These are phyloP conservation scores for Daldinia concentrica DNA, from an alignment of 495 filamentous ascomycete species.

Conservation along the genomic window DNA sequence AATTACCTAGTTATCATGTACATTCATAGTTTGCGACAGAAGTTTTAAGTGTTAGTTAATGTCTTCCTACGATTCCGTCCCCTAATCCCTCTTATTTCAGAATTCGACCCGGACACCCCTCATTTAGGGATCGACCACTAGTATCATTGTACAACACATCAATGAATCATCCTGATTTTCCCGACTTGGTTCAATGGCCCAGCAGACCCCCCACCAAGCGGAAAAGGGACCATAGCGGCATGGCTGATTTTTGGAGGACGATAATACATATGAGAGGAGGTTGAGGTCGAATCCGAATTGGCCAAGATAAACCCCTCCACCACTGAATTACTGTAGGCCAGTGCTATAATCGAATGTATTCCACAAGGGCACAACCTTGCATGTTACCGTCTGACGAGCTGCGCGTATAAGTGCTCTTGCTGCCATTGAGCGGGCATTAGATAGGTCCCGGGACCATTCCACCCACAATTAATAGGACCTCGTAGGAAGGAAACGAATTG, in stretches of 20 bases:
- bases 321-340: conserved; percentile 11
- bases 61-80: conserved; percentile 16
- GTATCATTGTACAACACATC: conserved; percentile 43
- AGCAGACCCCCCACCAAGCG: conserved; percentile 32
- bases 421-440: conserved; percentile 34
- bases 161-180: conserved; percentile 44
- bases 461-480: conserved; percentile 23
- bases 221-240: conserved; percentile 33
- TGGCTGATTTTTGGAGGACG: conserved; percentile 14
- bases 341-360: conserved; percentile 23
- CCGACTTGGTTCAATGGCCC: conserved; percentile 39
- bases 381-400: conserved; percentile 35
- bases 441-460: conserved; percentile 13
- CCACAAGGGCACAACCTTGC: conserved; percentile 29
- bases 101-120: conserved; percentile 40
- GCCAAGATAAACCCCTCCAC: conserved; percentile 27
- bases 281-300: conserved; percentile 28
- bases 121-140: conserved; percentile 41
- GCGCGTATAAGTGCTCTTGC: conserved; percentile 19
- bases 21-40: not conserved
- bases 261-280: conserved; percentile 5
- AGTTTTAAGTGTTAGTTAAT: not conserved
- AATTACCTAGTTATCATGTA: not conserved
- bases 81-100: conserved; percentile 6
- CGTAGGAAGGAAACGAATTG: conserved; percentile 28